These are phyloP conservation scores for Pterocarpus macrocarpus DNA, from an alignment of 306 rosid species.

Conservation along the genomic window DNA sequence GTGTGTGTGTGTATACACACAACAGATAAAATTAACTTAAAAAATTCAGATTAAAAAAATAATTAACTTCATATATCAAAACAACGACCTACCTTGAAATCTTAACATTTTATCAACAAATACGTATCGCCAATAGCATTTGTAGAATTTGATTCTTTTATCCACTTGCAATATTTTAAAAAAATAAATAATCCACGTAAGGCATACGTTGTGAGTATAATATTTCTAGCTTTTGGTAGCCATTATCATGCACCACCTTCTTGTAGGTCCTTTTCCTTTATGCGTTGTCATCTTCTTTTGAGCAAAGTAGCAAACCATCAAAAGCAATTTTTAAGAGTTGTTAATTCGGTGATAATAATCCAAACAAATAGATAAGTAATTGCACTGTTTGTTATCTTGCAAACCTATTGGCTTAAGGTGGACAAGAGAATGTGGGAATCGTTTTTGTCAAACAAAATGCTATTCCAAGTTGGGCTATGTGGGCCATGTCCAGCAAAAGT, in stretches of 20 bases:
- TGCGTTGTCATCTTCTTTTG: conserved; percentile 29
- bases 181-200: conserved; percentile 4
- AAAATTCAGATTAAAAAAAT: neutral
- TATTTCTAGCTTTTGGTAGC: conserved; percentile 11
- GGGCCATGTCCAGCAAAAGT: conserved; percentile 42
- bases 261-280: conserved; percentile 49
- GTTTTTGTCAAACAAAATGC: conserved; percentile 29
- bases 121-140: neutral
- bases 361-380: conserved; percentile 32
- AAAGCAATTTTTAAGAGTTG: conserved; percentile 39
- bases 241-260: conserved; percentile 37
- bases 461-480: conserved; percentile 38
- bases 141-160: conserved; percentile 3
- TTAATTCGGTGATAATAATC: conserved; percentile 31
- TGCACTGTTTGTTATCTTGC: conserved; percentile 8
- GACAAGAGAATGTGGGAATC: conserved; percentile 46
- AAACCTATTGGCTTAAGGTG: conserved; percentile 34
- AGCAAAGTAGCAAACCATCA: conserved; percentile 45
- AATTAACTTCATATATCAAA: neutral
- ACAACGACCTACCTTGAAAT: neutral
- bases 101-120: neutral
- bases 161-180: conserved; percentile 15
- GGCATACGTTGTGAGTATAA: neutral
- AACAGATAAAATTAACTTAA: no score
- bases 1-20: no score